Conservation (phyloP, 1,284 basidiomycete genomes). For the Naganishia cerealis region DNA sequence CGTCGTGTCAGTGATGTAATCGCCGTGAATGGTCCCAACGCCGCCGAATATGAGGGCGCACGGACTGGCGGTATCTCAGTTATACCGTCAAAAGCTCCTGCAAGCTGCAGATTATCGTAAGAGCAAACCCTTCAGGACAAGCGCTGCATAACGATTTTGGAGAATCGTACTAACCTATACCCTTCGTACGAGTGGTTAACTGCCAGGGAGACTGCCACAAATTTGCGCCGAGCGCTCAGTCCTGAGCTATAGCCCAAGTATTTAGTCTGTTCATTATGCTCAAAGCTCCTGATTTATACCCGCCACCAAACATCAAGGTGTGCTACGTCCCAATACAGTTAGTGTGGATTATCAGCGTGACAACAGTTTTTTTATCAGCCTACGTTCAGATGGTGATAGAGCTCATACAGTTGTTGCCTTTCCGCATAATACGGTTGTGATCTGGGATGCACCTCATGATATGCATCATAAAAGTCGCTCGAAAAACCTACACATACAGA, state of each 20-base stretch:
- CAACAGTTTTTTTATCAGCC: constrained; percentile 14
- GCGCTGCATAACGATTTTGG: too few species aligned
- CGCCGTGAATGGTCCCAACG: background rate
- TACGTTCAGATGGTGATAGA: constrained; percentile 81
- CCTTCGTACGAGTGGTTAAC: background rate
- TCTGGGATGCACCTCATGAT: constrained; percentile 69
- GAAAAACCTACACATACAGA: constrained; percentile 59
- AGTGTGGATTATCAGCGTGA: background rate
- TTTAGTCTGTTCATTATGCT: constrained; percentile 46
- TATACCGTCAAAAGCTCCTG: too few species aligned
- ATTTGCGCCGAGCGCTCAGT: background rate
- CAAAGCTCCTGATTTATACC: constrained; percentile 44
- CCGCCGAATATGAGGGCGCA: too few species aligned
- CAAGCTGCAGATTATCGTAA: too few species aligned
- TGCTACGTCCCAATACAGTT: constrained; percentile 39
- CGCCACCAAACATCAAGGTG: constrained; percentile 51
- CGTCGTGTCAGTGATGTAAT: too few species aligned
- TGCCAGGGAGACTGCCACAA: background rate
- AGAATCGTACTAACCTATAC: background rate
- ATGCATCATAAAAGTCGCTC: constrained; percentile 67
- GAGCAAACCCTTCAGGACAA: too few species aligned
- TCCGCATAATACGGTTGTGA: constrained; percentile 71
- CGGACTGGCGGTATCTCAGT: too few species aligned
- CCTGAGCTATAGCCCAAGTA: constrained; percentile 41
- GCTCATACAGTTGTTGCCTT: constrained; percentile 71